Conservation (phyloP, 2,329 filamentous ascomycete species). For the Colletotrichum trifolii region DNA sequence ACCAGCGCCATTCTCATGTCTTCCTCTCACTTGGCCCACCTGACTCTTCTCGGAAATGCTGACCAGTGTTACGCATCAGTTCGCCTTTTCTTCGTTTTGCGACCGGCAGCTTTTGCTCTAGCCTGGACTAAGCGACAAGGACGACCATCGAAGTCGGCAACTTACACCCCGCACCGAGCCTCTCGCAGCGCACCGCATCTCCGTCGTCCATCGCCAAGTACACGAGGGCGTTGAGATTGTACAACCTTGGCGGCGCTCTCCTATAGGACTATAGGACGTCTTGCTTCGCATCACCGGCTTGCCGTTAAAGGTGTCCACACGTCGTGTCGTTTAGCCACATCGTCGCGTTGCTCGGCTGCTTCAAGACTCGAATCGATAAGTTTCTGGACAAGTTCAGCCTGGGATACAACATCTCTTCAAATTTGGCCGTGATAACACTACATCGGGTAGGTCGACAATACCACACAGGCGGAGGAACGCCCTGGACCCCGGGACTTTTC, state of each 20-base stretch:
- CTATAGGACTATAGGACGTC: too few species aligned
- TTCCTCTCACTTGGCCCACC: background rate
- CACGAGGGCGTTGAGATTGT: slow-evolving; percentile 26
- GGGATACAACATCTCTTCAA: slow-evolving; percentile 1
- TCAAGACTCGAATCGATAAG: too few species aligned
- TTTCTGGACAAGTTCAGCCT: too few species aligned
- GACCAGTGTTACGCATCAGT: slow-evolving; percentile 12
- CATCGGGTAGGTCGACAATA: too few species aligned
- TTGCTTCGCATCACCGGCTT: too few species aligned
- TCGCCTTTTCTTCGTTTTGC: background rate
- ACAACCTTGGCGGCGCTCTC: background rate
- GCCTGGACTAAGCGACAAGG: background rate
- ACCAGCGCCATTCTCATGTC: background rate
- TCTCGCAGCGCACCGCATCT: background rate
- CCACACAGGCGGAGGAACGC: too few species aligned
- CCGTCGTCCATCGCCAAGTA: slow-evolving; percentile 30
- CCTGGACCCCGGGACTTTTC: too few species aligned
- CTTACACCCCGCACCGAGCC: background rate
- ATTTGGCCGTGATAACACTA: background rate
- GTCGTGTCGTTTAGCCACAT: too few species aligned
- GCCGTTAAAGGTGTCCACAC: too few species aligned
- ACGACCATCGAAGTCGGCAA: background rate
- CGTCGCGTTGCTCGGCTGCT: too few species aligned
- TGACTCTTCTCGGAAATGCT: slow-evolving; percentile 6
- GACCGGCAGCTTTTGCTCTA: background rate